Evolutionary conservation across 1,284 basidiomycete species (phyloP).

Genomic region (Ceratobasidium sp.): DNA sequence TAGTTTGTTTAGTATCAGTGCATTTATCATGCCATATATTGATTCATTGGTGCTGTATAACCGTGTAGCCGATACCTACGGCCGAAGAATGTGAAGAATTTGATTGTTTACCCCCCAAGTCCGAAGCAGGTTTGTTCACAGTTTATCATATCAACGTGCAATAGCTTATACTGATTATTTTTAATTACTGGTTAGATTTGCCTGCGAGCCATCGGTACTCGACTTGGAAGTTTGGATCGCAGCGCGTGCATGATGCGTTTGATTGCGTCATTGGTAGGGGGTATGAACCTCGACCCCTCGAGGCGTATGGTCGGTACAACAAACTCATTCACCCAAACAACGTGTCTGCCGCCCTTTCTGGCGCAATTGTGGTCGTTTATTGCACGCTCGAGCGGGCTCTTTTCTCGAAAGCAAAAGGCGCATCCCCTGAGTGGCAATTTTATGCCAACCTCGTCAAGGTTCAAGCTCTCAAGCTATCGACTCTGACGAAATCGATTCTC

Average conservation of each 20-base stretch:
- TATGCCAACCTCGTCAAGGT: constrained; percentile 1
- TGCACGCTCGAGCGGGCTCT: not conserved
- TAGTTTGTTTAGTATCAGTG: too few species aligned
- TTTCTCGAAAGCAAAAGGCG: not conserved
- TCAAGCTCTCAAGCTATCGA: not conserved
- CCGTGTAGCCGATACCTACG: not conserved
- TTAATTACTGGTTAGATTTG: not conserved
- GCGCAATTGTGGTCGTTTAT: not conserved
- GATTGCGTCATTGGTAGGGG: not conserved
- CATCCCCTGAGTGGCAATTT: not conserved
- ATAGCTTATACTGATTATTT: not conserved
- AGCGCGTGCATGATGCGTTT: not conserved
- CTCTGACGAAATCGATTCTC: not conserved
- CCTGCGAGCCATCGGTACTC: not conserved
- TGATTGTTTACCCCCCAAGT: not conserved
- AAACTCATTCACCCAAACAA: not conserved
- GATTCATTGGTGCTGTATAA: too few species aligned
- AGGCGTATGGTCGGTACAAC: not conserved
- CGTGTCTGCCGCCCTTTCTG: not conserved
- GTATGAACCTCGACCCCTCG: not conserved
- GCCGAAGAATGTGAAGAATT: not conserved
- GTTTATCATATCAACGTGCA: not conserved
- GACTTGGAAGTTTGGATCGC: not conserved
- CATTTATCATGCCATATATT: too few species aligned
- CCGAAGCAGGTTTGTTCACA: not conserved